Evolutionary conservation across 2,329 filamentous ascomycete species (phyloP).

Genomic region (Diplodia sapinea): DNA sequence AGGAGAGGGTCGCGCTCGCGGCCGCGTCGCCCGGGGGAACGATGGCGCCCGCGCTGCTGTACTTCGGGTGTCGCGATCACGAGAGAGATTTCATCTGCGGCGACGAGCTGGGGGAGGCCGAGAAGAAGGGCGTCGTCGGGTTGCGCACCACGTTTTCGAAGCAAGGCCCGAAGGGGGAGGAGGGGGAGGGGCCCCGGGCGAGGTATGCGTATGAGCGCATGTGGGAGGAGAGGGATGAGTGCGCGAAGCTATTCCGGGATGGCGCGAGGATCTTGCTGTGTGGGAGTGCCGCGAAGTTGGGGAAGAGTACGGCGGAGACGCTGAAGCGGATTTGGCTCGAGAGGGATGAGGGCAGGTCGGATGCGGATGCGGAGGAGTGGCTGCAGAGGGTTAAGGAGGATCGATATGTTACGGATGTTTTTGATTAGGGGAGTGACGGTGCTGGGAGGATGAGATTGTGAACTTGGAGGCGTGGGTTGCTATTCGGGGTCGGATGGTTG

Average conservation of each 20-base stretch:
- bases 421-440: constrained; percentile 32
- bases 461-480: too few relatives aligned
- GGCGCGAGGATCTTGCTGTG: constrained; percentile 67
- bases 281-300: constrained; percentile 58
- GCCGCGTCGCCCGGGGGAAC: constrained; percentile 4
- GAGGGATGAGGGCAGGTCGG: constrained; percentile 37
- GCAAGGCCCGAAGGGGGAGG: constrained; percentile 61
- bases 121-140: not conserved
- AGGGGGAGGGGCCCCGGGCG: not conserved
- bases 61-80: constrained; percentile 64
- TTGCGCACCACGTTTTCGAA: constrained; percentile 2
- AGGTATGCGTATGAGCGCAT: constrained; percentile 57
- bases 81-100: constrained; percentile 64
- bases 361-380: constrained; percentile 47
- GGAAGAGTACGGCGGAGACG: constrained; percentile 45
- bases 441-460: too few relatives aligned
- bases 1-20: constrained; percentile 38
- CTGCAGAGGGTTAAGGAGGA: constrained; percentile 45
- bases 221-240: constrained; percentile 52
- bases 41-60: constrained; percentile 65
- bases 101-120: constrained; percentile 58
- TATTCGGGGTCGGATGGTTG: too few relatives aligned
- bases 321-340: constrained; percentile 36
- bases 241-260: constrained; percentile 49
- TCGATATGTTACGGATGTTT: constrained; percentile 50